Conservation (phyloP, 495 filamentous ascomycete species). For the Copromyces sp. region DNA sequence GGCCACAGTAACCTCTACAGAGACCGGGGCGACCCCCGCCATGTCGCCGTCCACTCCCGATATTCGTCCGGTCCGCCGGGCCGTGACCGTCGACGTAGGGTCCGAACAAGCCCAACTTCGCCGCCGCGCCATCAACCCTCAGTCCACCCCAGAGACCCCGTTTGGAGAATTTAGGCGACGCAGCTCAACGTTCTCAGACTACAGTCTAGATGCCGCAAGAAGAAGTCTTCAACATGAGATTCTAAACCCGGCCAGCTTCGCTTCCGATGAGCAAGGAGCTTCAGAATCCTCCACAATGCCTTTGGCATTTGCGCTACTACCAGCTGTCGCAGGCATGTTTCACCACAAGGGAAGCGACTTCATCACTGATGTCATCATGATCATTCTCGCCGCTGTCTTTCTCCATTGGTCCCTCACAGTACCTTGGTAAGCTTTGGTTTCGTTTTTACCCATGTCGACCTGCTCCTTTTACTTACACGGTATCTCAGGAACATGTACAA, state of each 20-base stretch:
- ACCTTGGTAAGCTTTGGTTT: constrained; percentile 58
- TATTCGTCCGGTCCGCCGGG: constrained; percentile 21
- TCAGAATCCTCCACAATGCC: constrained; percentile 63
- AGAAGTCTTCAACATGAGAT: constrained; percentile 60
- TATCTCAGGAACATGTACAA: constrained; percentile 78
- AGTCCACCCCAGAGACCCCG: constrained; percentile 15
- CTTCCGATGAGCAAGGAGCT: constrained; percentile 6
- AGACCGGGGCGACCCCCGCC: constrained; percentile 8
- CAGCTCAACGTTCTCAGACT: constrained; percentile 68
- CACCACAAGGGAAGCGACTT: constrained; percentile 75
- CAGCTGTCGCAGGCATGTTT: constrained; percentile 73
- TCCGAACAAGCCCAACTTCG: constrained; percentile 8
- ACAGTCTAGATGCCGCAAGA: constrained; percentile 53
- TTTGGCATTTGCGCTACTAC: constrained; percentile 71
- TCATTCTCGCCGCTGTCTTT: constrained; percentile 71
- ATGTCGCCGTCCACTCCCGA: constrained; percentile 13
- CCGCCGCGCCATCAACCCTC: neutral
- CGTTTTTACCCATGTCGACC: neutral
- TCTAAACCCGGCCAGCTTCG: constrained; percentile 49
- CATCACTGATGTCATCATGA: constrained; percentile 73
- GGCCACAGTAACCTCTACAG: neutral
- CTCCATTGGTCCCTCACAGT: constrained; percentile 87
- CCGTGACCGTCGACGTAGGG: constrained; percentile 26
- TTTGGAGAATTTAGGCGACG: constrained; percentile 40
- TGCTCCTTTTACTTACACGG: constrained; percentile 4